phyloP scores from a whole-genome alignment of 2,329 filamentous ascomycete genomes.

The Cladophialophora immunda region DNA sequence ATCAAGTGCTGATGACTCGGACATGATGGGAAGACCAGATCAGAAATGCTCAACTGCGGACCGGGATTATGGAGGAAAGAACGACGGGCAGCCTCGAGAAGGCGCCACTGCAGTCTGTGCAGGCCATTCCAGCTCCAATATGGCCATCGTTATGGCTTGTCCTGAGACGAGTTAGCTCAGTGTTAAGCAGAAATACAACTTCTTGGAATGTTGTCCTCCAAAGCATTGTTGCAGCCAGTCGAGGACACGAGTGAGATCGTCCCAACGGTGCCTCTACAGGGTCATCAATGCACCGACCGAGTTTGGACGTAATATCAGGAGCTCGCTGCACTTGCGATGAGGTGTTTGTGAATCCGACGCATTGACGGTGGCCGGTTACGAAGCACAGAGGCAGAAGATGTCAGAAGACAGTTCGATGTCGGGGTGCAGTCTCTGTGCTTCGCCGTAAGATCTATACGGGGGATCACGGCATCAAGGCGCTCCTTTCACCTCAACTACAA shows the following conservation, averaged over 20 bases:
- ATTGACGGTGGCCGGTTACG: background rate
- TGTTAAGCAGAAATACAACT: background rate
- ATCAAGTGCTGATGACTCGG: background rate
- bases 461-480: background rate
- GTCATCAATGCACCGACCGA: background rate
- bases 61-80: background rate
- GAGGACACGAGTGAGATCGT: background rate
- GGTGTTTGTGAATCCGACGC: background rate
- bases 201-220: background rate
- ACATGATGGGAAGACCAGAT: slow-evolving; percentile 1
- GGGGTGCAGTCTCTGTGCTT: too few relatives aligned
- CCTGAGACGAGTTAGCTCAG: background rate
- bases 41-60: background rate
- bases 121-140: background rate
- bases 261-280: background rate
- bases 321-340: background rate
- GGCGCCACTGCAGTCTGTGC: background rate
- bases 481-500: background rate
- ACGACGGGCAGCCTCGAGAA: background rate
- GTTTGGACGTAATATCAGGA: background rate
- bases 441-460: background rate
- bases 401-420: too few relatives aligned
- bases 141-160: background rate
- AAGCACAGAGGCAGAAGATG: too few relatives aligned
- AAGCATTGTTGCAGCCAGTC: background rate